Conservation (phyloP, 2,329 filamentous ascomycete species). For the Verticillium longisporum region DNA sequence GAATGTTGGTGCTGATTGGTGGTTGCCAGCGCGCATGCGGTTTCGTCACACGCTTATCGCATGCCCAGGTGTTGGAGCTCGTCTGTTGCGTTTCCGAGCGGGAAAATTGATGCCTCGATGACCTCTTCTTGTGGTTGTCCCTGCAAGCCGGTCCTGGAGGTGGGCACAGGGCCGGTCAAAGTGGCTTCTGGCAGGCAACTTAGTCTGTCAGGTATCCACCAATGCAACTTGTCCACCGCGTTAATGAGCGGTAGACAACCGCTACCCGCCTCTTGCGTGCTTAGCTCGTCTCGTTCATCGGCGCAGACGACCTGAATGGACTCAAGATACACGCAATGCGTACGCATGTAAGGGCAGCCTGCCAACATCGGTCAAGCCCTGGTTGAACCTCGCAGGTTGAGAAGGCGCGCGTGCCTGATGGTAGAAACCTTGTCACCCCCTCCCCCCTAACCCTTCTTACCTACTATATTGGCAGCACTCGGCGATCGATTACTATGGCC, state of each 20-base stretch:
- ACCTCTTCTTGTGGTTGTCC: neutral
- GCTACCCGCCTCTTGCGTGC: neutral
- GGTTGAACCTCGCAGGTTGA: neutral
- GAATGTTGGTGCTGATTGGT: constrained; percentile 8
- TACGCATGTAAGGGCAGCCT: neutral
- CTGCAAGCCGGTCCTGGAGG: neutral
- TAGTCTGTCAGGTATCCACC: neutral
- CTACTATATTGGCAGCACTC: neutral
- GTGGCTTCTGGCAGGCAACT: neutral
- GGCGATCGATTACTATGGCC: neutral
- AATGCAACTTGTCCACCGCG: neutral
- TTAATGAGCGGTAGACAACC: neutral
- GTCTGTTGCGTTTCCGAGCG: constrained; percentile 1
- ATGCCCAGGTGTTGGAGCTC: neutral
- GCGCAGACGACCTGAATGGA: neutral
- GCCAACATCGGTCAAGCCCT: neutral
- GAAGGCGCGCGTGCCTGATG: neutral
- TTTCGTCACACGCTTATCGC: constrained; percentile 9
- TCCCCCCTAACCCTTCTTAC: neutral
- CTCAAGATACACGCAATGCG: neutral
- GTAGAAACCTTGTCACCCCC: neutral
- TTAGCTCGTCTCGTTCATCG: neutral
- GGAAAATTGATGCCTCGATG: neutral
- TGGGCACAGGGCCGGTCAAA: neutral
- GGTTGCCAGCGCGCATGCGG: constrained; percentile 8